Conservation (phyloP, 306 rosid species). For the Castanopsis chinensis region DNA sequence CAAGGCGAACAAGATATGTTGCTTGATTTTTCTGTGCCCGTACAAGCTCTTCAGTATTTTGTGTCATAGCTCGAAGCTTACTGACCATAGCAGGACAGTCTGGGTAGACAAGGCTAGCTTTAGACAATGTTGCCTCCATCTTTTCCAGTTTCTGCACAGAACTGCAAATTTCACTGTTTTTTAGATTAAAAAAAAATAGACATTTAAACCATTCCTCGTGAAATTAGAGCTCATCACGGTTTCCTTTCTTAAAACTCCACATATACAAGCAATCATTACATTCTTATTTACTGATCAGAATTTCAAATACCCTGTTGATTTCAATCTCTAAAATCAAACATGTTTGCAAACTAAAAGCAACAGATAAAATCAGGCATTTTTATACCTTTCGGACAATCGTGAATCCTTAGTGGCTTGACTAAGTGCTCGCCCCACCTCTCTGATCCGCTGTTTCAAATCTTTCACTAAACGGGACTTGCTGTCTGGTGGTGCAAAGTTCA, state of each 20-base stretch:
- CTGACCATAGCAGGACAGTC: constrained; percentile 73
- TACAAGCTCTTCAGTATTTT: constrained; percentile 69
- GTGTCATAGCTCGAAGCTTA: constrained; percentile 85
- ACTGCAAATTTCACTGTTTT: constrained; percentile 67
- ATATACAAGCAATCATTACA: not conserved
- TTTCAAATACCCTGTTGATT: not conserved
- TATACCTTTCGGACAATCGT: constrained; percentile 68
- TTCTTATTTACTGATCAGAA: constrained; percentile 8
- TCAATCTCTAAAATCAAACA: not conserved
- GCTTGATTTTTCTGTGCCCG: constrained; percentile 53
- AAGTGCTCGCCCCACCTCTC: constrained; percentile 72
- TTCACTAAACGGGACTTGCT: constrained; percentile 67
- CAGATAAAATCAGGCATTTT: constrained; percentile 14
- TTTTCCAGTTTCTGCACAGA: constrained; percentile 87
- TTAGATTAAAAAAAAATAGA: constrained; percentile 33
- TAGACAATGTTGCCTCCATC: constrained; percentile 77
- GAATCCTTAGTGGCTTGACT: constrained; percentile 68
- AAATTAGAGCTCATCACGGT: constrained; percentile 16
- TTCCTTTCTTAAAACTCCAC: constrained; percentile 1
- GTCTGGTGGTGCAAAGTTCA: constrained; percentile 60
- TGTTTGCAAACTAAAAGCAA: constrained; percentile 13
- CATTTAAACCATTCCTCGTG: constrained; percentile 10
- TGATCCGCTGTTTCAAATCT: constrained; percentile 77
- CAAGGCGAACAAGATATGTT: constrained; percentile 65
- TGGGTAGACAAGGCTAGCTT: constrained; percentile 69